Evolutionary conservation across 2,329 filamentous ascomycete species (phyloP).

Genomic region (Talaromyces atroroseus): DNA sequence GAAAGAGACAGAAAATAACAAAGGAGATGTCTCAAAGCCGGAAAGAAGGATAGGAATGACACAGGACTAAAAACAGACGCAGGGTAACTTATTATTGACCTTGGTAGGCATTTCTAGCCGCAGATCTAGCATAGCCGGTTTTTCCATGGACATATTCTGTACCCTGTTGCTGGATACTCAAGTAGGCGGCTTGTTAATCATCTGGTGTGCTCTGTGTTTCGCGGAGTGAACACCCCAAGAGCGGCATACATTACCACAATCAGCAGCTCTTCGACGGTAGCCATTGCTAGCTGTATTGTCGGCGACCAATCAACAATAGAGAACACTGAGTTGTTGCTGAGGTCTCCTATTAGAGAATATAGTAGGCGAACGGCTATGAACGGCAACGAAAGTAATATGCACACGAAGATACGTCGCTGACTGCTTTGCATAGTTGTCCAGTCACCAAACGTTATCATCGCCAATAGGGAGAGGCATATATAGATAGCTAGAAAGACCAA

Average conservation of each 20-base stretch:
- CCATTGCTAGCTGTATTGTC: neutral
- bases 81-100: no score
- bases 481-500: neutral
- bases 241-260: neutral
- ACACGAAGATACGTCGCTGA: neutral
- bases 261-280: neutral
- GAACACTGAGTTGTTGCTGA: neutral
- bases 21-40: no score
- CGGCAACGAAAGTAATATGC: neutral
- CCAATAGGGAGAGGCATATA: neutral
- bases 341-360: neutral
- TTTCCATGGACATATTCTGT: neutral
- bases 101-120: no score
- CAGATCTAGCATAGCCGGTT: neutral
- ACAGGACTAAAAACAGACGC: no score
- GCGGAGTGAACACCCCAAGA: neutral
- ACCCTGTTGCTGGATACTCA: neutral
- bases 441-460: neutral
- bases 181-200: neutral
- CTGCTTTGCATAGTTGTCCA: neutral
- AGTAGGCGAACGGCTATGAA: constrained; percentile 1
- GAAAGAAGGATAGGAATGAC: no score
- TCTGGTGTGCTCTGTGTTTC: neutral
- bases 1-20: no score
- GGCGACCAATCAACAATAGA: neutral